These are phyloP conservation scores for Penicillium sp. DNA, from an alignment of 2,329 filamentous ascomycete genomes.

Conservation along the genomic window DNA sequence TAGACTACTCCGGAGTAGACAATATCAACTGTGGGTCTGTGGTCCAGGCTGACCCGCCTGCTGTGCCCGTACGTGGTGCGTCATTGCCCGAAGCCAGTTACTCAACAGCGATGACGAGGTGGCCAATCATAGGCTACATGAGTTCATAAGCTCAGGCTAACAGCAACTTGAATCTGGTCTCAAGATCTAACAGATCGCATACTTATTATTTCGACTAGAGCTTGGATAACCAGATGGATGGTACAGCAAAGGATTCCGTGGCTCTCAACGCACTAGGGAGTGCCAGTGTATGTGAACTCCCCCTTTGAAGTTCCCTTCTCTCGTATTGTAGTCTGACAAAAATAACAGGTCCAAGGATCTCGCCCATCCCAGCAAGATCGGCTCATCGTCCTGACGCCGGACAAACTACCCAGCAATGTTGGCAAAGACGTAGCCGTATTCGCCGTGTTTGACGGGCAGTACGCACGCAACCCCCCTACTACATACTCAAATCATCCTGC, in stretches of 20 bases:
- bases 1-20: no score
- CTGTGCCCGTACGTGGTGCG: background rate
- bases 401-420: background rate
- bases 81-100: background rate
- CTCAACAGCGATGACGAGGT: background rate
- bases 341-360: slow-evolving; percentile 11
- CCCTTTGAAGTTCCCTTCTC: no score
- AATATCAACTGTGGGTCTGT: background rate
- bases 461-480: background rate
- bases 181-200: no score
- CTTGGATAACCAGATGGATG: background rate
- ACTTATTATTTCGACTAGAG: background rate
- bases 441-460: slow-evolving; percentile 20
- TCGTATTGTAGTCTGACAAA: background rate
- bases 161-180: no score
- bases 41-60: background rate
- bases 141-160: no score
- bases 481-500: no score
- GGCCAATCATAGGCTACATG: background rate
- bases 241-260: background rate
- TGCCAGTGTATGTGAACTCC: background rate
- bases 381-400: slow-evolving; percentile 5
- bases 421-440: slow-evolving; percentile 10
- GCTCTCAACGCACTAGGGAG: background rate
- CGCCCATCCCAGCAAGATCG: slow-evolving; percentile 18